These are phyloP conservation scores for Apiospora pterosperma DNA, from an alignment of 2,329 filamentous ascomycete species.

Conservation along the genomic window DNA sequence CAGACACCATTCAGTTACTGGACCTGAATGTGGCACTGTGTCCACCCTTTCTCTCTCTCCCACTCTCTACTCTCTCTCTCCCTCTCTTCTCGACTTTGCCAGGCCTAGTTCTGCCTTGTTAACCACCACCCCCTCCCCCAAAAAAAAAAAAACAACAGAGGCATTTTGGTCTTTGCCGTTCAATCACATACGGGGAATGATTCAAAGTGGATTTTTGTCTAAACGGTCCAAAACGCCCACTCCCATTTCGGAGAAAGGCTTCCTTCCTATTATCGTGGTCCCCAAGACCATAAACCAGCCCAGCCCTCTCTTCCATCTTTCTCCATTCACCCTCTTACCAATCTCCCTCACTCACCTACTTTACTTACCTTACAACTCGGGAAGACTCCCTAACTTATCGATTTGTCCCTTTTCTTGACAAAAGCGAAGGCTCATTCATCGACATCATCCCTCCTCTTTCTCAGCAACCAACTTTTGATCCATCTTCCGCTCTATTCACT, in stretches of 20 bases:
- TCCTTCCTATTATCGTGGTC: constrained; percentile 1
- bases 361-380: not conserved
- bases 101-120: not conserved
- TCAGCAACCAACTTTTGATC: not conserved
- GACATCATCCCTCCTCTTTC: not conserved
- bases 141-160: not conserved
- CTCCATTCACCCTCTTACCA: constrained; percentile 7
- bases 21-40: not conserved
- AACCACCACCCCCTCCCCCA: not conserved
- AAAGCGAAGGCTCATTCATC: not conserved
- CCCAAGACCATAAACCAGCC: not conserved
- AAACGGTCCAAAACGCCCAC: not conserved
- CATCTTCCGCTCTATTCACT: not conserved
- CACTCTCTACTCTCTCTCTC: not conserved
- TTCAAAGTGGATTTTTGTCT: not conserved
- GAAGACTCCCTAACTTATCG: not conserved
- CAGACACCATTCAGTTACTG: not conserved
- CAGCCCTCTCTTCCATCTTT: constrained; percentile 12
- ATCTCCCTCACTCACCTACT: constrained; percentile 3
- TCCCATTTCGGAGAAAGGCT: not conserved
- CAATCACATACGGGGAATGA: not conserved
- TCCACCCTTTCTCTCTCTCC: not conserved
- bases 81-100: not conserved
- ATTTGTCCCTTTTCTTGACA: not conserved
- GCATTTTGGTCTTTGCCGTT: not conserved